These are phyloP conservation scores for Sporothrix variecibatus DNA, from an alignment of 2,329 filamentous ascomycete species.

Conservation along the genomic window DNA sequence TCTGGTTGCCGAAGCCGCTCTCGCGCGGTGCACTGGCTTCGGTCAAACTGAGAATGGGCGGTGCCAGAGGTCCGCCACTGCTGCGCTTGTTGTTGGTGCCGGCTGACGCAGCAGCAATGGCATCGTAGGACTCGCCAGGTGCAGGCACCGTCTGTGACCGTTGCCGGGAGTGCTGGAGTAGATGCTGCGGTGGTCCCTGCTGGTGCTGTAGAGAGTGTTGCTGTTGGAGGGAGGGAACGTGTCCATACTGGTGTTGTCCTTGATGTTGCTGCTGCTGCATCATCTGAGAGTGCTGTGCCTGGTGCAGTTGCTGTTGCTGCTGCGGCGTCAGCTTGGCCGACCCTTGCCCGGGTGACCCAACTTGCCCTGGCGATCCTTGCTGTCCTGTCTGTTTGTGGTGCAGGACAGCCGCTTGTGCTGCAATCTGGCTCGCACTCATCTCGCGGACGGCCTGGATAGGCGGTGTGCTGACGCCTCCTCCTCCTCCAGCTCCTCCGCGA, in stretches of 20 bases:
- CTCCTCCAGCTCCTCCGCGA: neutral
- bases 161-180: conserved; percentile 56
- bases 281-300: conserved; percentile 45
- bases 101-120: conserved; percentile 30
- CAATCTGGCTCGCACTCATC: conserved; percentile 72
- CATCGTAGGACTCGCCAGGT: conserved; percentile 49
- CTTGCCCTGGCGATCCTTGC: neutral
- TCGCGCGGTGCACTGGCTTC: conserved; percentile 65
- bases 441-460: conserved; percentile 36
- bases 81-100: conserved; percentile 45
- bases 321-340: conserved; percentile 29
- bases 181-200: conserved; percentile 45
- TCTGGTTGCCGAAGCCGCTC: conserved; percentile 51
- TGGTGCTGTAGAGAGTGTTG: conserved; percentile 51
- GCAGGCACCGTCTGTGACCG: conserved; percentile 73
- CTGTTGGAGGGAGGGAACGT: conserved; percentile 36
- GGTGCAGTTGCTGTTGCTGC: conserved; percentile 52
- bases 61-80: conserved; percentile 56
- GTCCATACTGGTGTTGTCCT: conserved; percentile 41
- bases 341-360: neutral
- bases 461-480: neutral
- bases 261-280: conserved; percentile 57
- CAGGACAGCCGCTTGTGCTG: conserved; percentile 75
- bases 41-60: conserved; percentile 64
- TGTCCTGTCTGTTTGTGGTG: conserved; percentile 52